Conservation (phyloP, 371 early-diverging fungal genomes). For the Actinomucor elegans region DNA sequence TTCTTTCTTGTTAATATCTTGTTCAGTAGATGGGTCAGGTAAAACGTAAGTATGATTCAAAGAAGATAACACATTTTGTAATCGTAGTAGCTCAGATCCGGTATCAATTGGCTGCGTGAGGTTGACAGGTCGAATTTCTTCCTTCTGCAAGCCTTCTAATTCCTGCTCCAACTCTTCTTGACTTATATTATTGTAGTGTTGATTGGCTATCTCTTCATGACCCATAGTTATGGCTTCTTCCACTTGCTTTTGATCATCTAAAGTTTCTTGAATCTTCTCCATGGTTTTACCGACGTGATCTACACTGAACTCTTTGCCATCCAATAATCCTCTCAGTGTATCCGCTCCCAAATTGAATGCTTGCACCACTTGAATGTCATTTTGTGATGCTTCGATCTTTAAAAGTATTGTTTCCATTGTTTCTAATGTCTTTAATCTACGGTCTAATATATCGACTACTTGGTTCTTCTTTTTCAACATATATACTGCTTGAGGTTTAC, state of each 20-base stretch:
- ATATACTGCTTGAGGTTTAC: constrained; percentile 44
- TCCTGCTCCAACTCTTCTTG: constrained; percentile 10
- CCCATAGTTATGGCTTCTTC: constrained; percentile 41
- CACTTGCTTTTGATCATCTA: constrained; percentile 53
- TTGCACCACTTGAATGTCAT: constrained; percentile 50
- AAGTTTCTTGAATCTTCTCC: constrained; percentile 46
- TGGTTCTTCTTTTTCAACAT: constrained; percentile 43
- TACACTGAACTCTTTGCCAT: constrained; percentile 29
- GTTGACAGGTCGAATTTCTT: background rate
- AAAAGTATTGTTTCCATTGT: constrained; percentile 55
- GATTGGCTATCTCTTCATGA: background rate
- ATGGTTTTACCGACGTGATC: constrained; percentile 46
- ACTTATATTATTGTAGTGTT: background rate
- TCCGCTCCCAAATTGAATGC: constrained; percentile 56
- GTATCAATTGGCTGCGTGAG: constrained; percentile 15
- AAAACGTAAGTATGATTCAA: no score
- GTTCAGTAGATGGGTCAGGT: background rate
- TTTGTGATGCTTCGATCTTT: constrained; percentile 54
- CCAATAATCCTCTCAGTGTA: constrained; percentile 38
- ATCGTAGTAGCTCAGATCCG: constrained; percentile 10
- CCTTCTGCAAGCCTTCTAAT: background rate
- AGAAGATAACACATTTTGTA: constrained; percentile 11
- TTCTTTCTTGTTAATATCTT: background rate
- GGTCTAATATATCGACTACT: constrained; percentile 34
- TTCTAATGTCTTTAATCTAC: constrained; percentile 46